phyloP scores from a whole-genome alignment of 1,139 yeast species.

The Geotrichum bryndzae region DNA sequence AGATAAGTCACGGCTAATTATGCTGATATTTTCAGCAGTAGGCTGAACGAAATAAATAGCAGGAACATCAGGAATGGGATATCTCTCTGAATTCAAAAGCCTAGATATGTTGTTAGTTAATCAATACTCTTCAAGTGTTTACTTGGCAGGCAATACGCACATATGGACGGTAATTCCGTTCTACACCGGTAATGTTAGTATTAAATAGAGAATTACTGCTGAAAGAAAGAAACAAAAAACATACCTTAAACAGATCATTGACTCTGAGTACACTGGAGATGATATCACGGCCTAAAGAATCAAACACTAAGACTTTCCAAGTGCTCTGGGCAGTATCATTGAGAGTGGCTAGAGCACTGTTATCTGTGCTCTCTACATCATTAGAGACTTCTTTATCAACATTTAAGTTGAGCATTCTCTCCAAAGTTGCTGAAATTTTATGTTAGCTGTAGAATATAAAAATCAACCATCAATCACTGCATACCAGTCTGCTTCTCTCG shows the following conservation, averaged over 20 bases:
- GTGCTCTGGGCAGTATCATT: conserved; percentile 48
- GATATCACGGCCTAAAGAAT: conserved; percentile 71
- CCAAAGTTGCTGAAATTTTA: conserved; percentile 45
- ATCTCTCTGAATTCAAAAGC: conserved; percentile 59
- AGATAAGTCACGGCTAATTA: conserved; percentile 65
- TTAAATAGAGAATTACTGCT: conserved; percentile 49
- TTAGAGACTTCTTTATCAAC: conserved; percentile 31
- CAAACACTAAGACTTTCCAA: conserved; percentile 93
- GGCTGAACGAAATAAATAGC: conserved; percentile 91
- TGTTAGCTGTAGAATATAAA: conserved; percentile 4
- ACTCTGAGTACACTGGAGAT: conserved; percentile 86
- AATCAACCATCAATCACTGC: conserved; percentile 16
- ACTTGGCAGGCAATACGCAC: conserved; percentile 9
- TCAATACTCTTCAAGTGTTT: neutral
- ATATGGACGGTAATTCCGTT: conserved; percentile 91
- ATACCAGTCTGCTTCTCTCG: conserved; percentile 41
- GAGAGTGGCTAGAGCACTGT: conserved; percentile 16
- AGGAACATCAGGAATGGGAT: conserved; percentile 87
- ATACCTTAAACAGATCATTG: conserved; percentile 64
- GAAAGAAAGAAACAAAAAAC: conserved; percentile 48
- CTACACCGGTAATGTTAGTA: conserved; percentile 73
- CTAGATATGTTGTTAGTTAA: conserved; percentile 1
- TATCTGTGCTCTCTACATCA: conserved; percentile 35
- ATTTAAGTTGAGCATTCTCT: conserved; percentile 80
- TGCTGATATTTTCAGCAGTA: conserved; percentile 62